Base-by-base conservation (phyloP, 2,329 filamentous ascomycete genomes). In the Cladosporium sp. region DNA sequence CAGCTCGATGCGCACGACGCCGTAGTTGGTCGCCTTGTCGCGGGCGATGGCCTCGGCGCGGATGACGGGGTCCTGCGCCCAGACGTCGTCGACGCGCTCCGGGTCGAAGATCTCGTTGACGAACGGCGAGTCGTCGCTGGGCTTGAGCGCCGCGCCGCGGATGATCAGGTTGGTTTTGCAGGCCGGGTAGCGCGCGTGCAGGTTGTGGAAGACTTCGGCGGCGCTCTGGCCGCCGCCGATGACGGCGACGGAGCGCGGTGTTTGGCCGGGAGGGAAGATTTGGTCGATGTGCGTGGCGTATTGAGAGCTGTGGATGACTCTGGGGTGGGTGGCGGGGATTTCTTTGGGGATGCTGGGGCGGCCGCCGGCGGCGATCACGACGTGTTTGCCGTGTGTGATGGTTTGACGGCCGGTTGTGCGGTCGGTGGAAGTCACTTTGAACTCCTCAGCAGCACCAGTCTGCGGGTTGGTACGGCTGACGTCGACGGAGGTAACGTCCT, bases 91-190 rank as follows among this genome's bases (percentile, higher is more conserved):
- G 34, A 96, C 88, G 67, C 89, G 90, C 38, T 90, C 88, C 1
- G 94, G 94, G 80, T 98, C 93, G 83, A 98, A 98, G 75, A 98
- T 92, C 74, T 95, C 93, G 78, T 98, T 98, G 73, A 98, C 93
- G 74, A 98, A 98, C 21, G 94, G 95, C 64, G 92, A 97, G 78
- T 98, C 95, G 76, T 99, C 94, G 75, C 92, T 96, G 1, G 94
- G 94, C 72, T 91, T 88, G 67, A 99, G 80, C 65, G 94, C 93
- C 69, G 92, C 87, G 51, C 90, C 89, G 71, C 92, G 89, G 83
- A 97, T 94, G 67, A 97, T 82, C 66, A 99, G 80, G 41, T 84
- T 86, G 0, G 93, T 93, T 72, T 87, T 85, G 32, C 91, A 88
- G 76, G 94, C 93, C 47, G 93, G 93, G 76, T 96, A 97, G 57